phyloP scores from a whole-genome alignment of 768 basidiomycete genomes.

The Pulveroboletus ravenelii region DNA sequence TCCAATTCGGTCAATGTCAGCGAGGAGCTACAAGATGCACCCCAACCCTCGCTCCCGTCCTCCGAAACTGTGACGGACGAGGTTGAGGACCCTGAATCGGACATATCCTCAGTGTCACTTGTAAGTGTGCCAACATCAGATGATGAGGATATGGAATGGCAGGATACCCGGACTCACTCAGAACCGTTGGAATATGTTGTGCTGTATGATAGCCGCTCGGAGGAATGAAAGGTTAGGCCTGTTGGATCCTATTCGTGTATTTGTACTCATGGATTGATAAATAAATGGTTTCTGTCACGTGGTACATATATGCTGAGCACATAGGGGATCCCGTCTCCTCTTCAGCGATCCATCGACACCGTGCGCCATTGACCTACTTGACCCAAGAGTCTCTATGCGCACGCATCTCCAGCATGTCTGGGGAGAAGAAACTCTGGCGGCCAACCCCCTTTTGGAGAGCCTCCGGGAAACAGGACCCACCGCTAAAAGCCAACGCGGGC shows the following conservation, averaged over 20 bases:
- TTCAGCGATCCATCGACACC: neutral
- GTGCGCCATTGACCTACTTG: neutral
- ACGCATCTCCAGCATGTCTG: conserved; percentile 15
- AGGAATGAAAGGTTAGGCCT: conserved; percentile 31
- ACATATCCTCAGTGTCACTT: conserved; percentile 49
- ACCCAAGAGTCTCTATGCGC: conserved; percentile 6
- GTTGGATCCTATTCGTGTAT: conserved; percentile 8
- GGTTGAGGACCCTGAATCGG: conserved; percentile 32
- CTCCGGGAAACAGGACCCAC: conserved; percentile 6
- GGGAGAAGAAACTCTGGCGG: conserved; percentile 26
- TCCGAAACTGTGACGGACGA: conserved; percentile 38
- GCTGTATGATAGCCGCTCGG: conserved; percentile 62
- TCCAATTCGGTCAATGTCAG: conserved; percentile 10
- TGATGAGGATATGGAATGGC: conserved; percentile 53
- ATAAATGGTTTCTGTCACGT: conserved; percentile 3
- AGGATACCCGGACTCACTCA: conserved; percentile 47
- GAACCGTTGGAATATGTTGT: conserved; percentile 61
- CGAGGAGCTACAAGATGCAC: conserved; percentile 4
- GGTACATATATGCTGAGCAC: neutral
- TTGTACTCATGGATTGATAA: neutral
- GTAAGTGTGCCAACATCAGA: conserved; percentile 58
- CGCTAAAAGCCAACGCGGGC: neutral
- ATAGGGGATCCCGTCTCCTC: conserved; percentile 8
- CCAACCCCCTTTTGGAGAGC: conserved; percentile 19
- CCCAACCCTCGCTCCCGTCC: conserved; percentile 15